phyloP scores from a whole-genome alignment of 805 yeast species.

The Suhomyces sp. region DNA sequence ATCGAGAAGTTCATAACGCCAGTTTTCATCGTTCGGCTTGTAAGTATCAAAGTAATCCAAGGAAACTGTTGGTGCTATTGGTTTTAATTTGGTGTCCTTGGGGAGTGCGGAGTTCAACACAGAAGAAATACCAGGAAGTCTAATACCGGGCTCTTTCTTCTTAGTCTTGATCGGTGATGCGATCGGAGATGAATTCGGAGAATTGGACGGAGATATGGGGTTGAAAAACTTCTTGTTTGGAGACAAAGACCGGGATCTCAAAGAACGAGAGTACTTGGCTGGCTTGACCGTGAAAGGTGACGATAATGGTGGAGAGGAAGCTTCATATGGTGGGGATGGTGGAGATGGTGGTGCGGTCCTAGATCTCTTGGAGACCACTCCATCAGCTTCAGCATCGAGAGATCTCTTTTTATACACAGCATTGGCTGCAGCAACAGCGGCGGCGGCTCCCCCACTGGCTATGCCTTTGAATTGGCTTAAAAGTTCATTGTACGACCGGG shows the following conservation, averaged over 20 bases:
- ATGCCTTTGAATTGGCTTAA: constrained; percentile 25
- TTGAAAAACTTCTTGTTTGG: constrained; percentile 14
- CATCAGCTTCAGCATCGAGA: constrained; percentile 20
- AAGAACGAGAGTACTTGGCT: constrained; percentile 10
- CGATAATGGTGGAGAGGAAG: constrained; percentile 1
- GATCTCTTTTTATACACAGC: constrained; percentile 25
- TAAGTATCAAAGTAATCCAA: constrained; percentile 46
- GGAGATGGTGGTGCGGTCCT: constrained; percentile 47
- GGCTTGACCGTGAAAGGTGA: constrained; percentile 5
- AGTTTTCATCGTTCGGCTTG: constrained; percentile 45
- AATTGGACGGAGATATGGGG: constrained; percentile 19
- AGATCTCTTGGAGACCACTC: constrained; percentile 30
- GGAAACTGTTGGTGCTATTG: constrained; percentile 42
- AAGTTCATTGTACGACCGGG: constrained; percentile 37
- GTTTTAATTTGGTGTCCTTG: constrained; percentile 25
- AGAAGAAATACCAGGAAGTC: constrained; percentile 37
- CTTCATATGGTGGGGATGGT: constrained; percentile 22
- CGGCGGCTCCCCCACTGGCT: constrained; percentile 10
- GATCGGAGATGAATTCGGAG: constrained; percentile 20
- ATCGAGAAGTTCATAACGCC: constrained; percentile 43
- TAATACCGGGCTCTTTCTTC: constrained; percentile 6
- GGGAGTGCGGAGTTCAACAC: constrained; percentile 25
- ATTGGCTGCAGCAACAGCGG: constrained; percentile 6
- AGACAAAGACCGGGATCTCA: constrained; percentile 14
- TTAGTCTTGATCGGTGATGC: constrained; percentile 13